Evolutionary conservation across 345 rosid species (phyloP).

Genomic region (Barbarea vulgaris): DNA sequence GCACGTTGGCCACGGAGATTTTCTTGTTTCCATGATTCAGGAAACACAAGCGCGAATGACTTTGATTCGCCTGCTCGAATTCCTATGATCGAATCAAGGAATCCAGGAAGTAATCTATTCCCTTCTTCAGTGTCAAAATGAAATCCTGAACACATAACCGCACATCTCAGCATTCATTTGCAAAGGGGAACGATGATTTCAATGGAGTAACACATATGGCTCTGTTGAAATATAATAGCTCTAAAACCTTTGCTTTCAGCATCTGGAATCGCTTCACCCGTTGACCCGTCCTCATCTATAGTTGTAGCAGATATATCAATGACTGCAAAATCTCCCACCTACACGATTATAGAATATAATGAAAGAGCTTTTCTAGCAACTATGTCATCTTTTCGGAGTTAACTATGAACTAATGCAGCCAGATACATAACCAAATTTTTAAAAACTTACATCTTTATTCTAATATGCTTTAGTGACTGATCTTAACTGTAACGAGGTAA

Average conservation of each 20-base stretch:
- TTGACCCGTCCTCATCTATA: constrained; percentile 57
- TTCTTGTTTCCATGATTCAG: constrained; percentile 91
- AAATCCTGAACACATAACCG: constrained; percentile 56
- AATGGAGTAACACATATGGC: not conserved
- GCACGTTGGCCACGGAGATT: constrained; percentile 79
- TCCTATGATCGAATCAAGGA: constrained; percentile 71
- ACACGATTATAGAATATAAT: constrained; percentile 30
- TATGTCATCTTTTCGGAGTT: constrained; percentile 6
- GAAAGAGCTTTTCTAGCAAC: not conserved
- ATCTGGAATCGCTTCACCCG: constrained; percentile 68
- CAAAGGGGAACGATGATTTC: not conserved
- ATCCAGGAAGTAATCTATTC: constrained; percentile 79
- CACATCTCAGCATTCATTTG: constrained; percentile 11
- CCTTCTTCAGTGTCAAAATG: constrained; percentile 92
- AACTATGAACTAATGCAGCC: not conserved
- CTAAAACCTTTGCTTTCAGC: constrained; percentile 87
- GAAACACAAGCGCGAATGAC: constrained; percentile 79
- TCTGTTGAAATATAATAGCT: not conserved
- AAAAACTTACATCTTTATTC: not conserved
- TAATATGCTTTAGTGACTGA: not conserved
- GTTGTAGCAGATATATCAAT: constrained; percentile 86
- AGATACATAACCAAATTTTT: not conserved
- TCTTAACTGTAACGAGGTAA: not conserved
- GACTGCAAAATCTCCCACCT: constrained; percentile 87
- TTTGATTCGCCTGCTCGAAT: constrained; percentile 74